Evolutionary conservation across 768 basidiomycete species (phyloP), one percentile per base, ranked within the genome.

Genomic region (Auricularia sp.): DNA sequence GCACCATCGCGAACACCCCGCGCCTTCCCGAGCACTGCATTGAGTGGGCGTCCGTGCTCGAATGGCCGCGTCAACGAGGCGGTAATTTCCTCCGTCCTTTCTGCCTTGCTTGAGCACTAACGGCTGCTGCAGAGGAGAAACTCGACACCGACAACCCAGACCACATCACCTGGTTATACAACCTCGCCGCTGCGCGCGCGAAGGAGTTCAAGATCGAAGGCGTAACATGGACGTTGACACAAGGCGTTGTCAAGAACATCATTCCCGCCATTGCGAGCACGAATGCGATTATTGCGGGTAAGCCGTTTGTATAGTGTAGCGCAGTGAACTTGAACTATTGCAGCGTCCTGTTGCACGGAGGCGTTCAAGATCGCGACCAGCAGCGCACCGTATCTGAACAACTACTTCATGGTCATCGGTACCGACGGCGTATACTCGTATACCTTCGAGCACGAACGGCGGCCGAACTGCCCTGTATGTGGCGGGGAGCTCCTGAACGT

Each of bases 191-290:
- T 29, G 81, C 83, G 21, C 88, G 97, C 62, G 97, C 97, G 3
- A 83, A 88, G 66, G 90, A 95, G 71, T 98, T 95, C 80, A 94
- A 92, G 67, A 98, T 99, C 63, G 93, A 98, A 73, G 97, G 97
- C 56, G 95, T 99, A 18, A 98, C 97, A 8, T 99, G 96, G 93
- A 88, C 90, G 1, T 78, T 95, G 43, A 98, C 97, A 0, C 97
- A 99, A 74, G 97, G 97, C 53, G 97, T 99, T 62, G 97, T 99
- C 58, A 99, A 99, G 83, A 97, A 97, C 70, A 97, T 99, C 76
- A 98, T 99, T 67, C 96, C 97, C 23, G 96, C 97, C 54, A 98
- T 99, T 68, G 97, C 97, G 1, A 95, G 92, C 0, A 99, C 97
- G 16, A 99, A 99, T 71, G 97, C 97, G 42, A 95, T 98, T 73